Evolutionary conservation across 768 basidiomycete species (phyloP).

Genomic region (Russula griseocarnosa): DNA sequence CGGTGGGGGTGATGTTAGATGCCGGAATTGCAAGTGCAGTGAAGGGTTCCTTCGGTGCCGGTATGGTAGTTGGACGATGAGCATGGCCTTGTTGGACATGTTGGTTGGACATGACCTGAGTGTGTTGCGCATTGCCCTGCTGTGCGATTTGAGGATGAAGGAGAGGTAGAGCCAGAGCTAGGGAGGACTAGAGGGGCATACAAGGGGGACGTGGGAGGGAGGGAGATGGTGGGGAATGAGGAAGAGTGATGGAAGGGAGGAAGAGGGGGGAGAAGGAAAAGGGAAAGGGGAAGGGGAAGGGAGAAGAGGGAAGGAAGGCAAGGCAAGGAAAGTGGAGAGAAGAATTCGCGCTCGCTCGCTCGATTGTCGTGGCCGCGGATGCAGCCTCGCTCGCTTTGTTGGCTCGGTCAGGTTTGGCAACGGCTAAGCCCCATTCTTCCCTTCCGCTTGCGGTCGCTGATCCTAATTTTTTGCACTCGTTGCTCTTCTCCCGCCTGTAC

Average conservation of each 20-base stretch:
- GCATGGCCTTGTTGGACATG: slow-evolving; percentile 29
- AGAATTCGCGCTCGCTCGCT: slow-evolving; percentile 6
- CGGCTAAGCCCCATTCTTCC: slow-evolving; percentile 11
- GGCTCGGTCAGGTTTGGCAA: slow-evolving; percentile 3
- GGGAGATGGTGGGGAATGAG: background rate
- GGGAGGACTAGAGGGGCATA: slow-evolving; percentile 33
- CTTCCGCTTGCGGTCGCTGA: slow-evolving; percentile 16
- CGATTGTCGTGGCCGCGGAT: slow-evolving; percentile 20
- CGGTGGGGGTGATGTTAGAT: slow-evolving; percentile 64
- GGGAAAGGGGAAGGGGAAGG: slow-evolving; percentile 31
- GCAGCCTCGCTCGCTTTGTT: background rate
- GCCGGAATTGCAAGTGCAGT: slow-evolving; percentile 71
- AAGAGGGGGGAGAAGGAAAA: background rate
- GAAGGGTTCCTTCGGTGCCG: slow-evolving; percentile 52
- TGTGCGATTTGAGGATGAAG: slow-evolving; percentile 24
- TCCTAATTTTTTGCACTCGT: slow-evolving; percentile 7
- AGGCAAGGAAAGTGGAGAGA: background rate
- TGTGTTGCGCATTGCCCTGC: slow-evolving; percentile 45
- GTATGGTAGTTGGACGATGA: slow-evolving; percentile 24
- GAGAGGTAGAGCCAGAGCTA: slow-evolving; percentile 48
- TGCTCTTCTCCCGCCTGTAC: slow-evolving; percentile 7
- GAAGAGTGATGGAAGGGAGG: background rate
- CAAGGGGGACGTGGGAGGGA: slow-evolving; percentile 46
- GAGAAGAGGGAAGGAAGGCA: slow-evolving; percentile 22
- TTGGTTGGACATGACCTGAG: slow-evolving; percentile 49